Percentiles rank a stretch among this genome's conserved stretches.
These are phyloP conservation scores for Vigna angularis DNA, from an alignment of 306 rosid species.

Conservation along the genomic window DNA sequence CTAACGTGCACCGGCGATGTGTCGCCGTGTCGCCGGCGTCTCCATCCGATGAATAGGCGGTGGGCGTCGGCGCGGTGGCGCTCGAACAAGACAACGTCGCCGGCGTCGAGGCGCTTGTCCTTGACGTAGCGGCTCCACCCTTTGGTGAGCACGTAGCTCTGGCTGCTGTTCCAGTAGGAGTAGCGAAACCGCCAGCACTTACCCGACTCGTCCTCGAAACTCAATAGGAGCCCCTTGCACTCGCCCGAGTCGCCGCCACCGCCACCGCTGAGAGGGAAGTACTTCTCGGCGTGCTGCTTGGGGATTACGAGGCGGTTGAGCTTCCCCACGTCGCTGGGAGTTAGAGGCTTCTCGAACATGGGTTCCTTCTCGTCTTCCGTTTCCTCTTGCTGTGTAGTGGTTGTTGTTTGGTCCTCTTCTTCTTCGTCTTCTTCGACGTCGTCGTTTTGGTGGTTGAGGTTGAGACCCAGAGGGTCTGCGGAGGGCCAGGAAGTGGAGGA, in stretches of 20 bases:
- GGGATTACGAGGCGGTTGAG: conserved; percentile 97
- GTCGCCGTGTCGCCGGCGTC: conserved; percentile 44
- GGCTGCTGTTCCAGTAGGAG: conserved; percentile 98
- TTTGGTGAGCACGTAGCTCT: conserved; percentile 91
- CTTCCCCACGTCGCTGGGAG: conserved; percentile 96
- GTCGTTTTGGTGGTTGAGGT: conserved; percentile 55
- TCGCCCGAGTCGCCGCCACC: conserved; percentile 50
- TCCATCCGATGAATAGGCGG: conserved; percentile 75
- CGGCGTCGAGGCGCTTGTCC: conserved; percentile 90
- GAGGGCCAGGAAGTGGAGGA: conserved; percentile 39
- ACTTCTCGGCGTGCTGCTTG: conserved; percentile 91
- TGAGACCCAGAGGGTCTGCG: conserved; percentile 25
- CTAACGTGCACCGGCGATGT: conserved; percentile 40
- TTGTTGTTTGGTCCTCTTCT: conserved; percentile 4
- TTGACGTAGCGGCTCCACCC: conserved; percentile 99
- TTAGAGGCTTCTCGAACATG: conserved; percentile 94
- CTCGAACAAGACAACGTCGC: conserved; percentile 82
- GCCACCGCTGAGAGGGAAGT: conserved; percentile 64
- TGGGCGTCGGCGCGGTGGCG: conserved; percentile 65
- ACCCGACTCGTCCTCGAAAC: conserved; percentile 93
- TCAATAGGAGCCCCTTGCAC: conserved; percentile 70
- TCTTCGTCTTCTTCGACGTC: conserved; percentile 31
- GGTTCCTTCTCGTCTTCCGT: conserved; percentile 54
- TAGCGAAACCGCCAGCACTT: conserved; percentile 96
- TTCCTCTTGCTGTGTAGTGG: background rate